Evolutionary conservation across 176 grass and related monocot genomes (phyloP).

Genomic region (Bromus sterilis): DNA sequence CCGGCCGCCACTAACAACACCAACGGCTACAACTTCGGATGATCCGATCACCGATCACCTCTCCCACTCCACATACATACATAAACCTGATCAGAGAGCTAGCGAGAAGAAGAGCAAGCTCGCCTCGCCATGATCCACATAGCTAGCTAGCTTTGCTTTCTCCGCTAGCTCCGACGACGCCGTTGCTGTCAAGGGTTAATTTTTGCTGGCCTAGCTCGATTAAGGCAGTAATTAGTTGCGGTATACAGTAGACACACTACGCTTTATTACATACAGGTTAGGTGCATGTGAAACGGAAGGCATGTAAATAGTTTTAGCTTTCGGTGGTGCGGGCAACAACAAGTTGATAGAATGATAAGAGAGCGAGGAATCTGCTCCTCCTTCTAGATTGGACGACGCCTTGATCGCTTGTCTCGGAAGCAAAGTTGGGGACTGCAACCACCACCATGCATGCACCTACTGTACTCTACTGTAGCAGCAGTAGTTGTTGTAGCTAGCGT

Average conservation of each 20-base stretch:
- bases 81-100: neutral
- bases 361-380: slow-evolving; percentile 18
- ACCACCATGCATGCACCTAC: neutral
- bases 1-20: slow-evolving; percentile 52
- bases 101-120: neutral
- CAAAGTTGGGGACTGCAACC: slow-evolving; percentile 22
- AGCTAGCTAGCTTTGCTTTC: neutral
- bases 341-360: too few relatives aligned
- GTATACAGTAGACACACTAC: neutral
- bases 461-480: neutral
- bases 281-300: slow-evolving; percentile 20
- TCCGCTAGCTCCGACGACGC: neutral
- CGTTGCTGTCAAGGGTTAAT: neutral
- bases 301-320: slow-evolving; percentile 16
- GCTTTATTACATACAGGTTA: neutral
- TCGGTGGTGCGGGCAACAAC: slow-evolving; percentile 1
- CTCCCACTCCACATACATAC: neutral
- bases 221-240: neutral
- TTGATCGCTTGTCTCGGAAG: slow-evolving; percentile 38
- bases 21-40: slow-evolving; percentile 66
- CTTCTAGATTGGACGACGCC: slow-evolving; percentile 4
- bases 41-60: neutral
- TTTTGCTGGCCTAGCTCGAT: neutral
- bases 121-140: too few relatives aligned
- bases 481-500: too few relatives aligned